Percentiles rank a stretch among this genome's conserved stretches.
Conservation (phyloP, 139 green algal genomes). For the Medakamo hakoo region DNA sequence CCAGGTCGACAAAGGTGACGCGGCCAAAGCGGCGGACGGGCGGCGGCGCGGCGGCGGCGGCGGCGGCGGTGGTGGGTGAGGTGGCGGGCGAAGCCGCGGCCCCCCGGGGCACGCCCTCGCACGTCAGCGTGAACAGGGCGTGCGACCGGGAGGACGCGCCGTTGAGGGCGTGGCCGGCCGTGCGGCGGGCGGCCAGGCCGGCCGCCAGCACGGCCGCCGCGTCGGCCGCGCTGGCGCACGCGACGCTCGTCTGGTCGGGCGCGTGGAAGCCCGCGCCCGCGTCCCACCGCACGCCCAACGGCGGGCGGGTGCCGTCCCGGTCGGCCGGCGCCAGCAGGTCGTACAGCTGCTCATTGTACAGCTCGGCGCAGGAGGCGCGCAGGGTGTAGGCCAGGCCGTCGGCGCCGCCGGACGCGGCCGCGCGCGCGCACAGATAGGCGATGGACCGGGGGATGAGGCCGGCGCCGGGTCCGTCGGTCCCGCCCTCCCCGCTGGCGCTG, state of each 20-base stretch:
- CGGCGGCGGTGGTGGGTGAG: slow-evolving; percentile 40
- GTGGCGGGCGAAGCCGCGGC: slow-evolving; percentile 16
- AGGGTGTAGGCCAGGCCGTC: slow-evolving; percentile 16
- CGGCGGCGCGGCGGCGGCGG: not conserved
- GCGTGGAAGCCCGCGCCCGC: slow-evolving; percentile 52
- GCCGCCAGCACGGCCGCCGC: slow-evolving; percentile 12
- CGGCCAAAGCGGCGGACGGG: slow-evolving; percentile 6
- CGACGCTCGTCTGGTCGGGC: slow-evolving; percentile 32
- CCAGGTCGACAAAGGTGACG: slow-evolving; percentile 80
- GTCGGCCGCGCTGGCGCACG: slow-evolving; percentile 20
- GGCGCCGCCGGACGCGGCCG: not conserved
- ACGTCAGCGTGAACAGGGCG: slow-evolving; percentile 72
- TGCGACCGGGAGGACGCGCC: slow-evolving; percentile 62
- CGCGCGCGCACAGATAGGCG: slow-evolving; percentile 26
- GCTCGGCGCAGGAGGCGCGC: slow-evolving; percentile 60
- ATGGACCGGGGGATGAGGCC: slow-evolving; percentile 52
- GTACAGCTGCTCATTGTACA: slow-evolving; percentile 81
- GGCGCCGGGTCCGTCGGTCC: slow-evolving; percentile 36
- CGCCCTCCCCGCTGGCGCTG: not conserved
- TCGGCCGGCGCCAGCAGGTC: slow-evolving; percentile 47
- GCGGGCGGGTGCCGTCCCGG: slow-evolving; percentile 35
- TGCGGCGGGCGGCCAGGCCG: slow-evolving; percentile 47
- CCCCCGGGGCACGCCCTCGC: slow-evolving; percentile 18
- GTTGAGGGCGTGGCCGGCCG: slow-evolving; percentile 75
- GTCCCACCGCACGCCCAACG: slow-evolving; percentile 55